Evolutionary conservation across 257 asterid genomes (phyloP).

Genomic region (Lantana camara): DNA sequence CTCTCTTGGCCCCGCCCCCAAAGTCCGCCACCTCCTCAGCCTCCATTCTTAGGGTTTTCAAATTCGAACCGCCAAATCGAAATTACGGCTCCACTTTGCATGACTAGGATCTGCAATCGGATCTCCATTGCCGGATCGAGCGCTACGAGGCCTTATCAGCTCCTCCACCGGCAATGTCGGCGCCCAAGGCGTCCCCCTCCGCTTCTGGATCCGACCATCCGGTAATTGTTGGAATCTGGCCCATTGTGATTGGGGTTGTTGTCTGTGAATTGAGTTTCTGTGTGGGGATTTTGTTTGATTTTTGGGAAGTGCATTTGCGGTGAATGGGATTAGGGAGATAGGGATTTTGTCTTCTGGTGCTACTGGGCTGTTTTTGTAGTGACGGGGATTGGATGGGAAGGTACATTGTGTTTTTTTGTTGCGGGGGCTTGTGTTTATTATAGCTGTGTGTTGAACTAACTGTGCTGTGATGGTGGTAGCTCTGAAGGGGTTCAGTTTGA

Average conservation of each 20-base stretch:
- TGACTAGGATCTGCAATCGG: slow-evolving; percentile 52
- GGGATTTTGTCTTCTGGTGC: background rate
- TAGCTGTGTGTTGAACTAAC: slow-evolving; percentile 5
- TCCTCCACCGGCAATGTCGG: slow-evolving; percentile 71
- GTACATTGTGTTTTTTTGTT: slow-evolving; percentile 37
- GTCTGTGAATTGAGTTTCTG: background rate
- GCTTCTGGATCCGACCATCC: slow-evolving; percentile 48
- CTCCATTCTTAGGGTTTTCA: slow-evolving; percentile 59
- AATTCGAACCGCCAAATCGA: slow-evolving; percentile 53
- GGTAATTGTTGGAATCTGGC: slow-evolving; percentile 39
- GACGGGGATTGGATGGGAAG: slow-evolving; percentile 28
- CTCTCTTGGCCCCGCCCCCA: slow-evolving; percentile 43
- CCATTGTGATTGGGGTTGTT: slow-evolving; percentile 29
- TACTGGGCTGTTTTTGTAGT: background rate
- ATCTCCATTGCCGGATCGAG: slow-evolving; percentile 69
- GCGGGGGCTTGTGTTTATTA: slow-evolving; percentile 15
- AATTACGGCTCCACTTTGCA: slow-evolving; percentile 38
- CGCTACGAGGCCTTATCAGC: slow-evolving; percentile 36
- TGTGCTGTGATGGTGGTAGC: slow-evolving; percentile 12
- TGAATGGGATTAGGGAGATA: slow-evolving; percentile 17
- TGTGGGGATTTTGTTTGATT: background rate
- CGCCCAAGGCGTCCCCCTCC: slow-evolving; percentile 50
- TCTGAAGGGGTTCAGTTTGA: slow-evolving; percentile 7
- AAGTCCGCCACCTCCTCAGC: slow-evolving; percentile 49
- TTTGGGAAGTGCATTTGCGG: slow-evolving; percentile 15